Evolutionary conservation across 2,329 filamentous ascomycete genomes (phyloP).

Genomic region (Pseudogymnoascus sp.): DNA sequence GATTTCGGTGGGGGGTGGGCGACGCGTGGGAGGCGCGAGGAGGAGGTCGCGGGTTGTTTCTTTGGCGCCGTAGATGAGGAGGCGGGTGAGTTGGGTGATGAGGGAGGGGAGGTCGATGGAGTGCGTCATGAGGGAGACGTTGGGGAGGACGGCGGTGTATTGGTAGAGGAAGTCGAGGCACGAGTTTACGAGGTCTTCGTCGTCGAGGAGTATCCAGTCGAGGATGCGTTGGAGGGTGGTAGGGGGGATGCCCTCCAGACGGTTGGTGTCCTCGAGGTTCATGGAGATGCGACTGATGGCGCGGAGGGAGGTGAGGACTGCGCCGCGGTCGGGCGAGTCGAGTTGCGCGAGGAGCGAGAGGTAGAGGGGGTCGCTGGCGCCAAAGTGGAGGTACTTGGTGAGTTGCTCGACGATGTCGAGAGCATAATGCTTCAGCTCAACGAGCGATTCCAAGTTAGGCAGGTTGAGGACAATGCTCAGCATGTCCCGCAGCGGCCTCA

Average conservation of each 20-base stretch:
- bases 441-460: constrained; percentile 62
- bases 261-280: constrained; percentile 73
- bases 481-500: constrained; percentile 70
- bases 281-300: constrained; percentile 84
- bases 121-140: constrained; percentile 66
- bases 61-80: constrained; percentile 69
- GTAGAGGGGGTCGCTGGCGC: constrained; percentile 71
- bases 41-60: constrained; percentile 53
- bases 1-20: constrained; percentile 53
- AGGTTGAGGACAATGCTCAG: constrained; percentile 76
- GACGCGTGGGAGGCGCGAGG: constrained; percentile 50
- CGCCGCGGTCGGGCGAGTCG: constrained; percentile 67
- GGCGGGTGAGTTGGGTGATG: constrained; percentile 69
- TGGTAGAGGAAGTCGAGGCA: constrained; percentile 94
- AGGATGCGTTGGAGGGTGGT: constrained; percentile 59
- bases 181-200: constrained; percentile 83
- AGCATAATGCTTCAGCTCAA: constrained; percentile 84
- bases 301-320: constrained; percentile 71
- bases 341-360: constrained; percentile 60
- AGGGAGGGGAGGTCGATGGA: constrained; percentile 58
- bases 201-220: constrained; percentile 71
- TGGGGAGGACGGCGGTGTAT: constrained; percentile 79
- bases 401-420: constrained; percentile 89
- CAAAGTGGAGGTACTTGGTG: constrained; percentile 70
- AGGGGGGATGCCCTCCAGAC: constrained; percentile 62